Conservation (phyloP, 208 protist genomes). For the Trypanosomatidae sp. region DNA sequence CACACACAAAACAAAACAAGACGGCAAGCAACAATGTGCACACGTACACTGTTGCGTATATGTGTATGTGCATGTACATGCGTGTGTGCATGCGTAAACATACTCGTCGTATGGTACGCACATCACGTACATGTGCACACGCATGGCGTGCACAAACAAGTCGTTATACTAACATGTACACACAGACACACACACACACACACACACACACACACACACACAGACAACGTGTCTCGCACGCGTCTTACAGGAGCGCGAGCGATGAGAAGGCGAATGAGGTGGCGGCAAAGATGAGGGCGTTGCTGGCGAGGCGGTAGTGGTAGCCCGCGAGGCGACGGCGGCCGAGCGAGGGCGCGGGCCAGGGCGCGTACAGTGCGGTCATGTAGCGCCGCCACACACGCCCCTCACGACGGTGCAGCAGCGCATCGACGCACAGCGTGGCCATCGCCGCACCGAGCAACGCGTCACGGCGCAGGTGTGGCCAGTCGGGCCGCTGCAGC, state of each 20-base stretch:
- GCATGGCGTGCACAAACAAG: no score
- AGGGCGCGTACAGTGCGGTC: constrained; percentile 19
- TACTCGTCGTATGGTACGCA: no score
- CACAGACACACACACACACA: no score
- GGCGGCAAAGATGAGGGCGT: constrained; percentile 21
- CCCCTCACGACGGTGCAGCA: constrained; percentile 29
- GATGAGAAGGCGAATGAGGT: constrained; percentile 4
- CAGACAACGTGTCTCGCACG: no score
- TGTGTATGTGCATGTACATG: no score
- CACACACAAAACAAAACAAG: no score
- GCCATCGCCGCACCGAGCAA: constrained; percentile 39
- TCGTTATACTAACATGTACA: no score
- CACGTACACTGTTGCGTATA: no score
- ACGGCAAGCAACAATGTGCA: no score
- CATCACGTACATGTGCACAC: no score
- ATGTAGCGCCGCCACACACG: constrained; percentile 18
- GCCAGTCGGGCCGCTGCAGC: constrained; percentile 25
- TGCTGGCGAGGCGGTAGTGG: constrained; percentile 35
- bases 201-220: no score
- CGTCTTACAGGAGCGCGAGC: neutral
- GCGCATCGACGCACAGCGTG: constrained; percentile 19
- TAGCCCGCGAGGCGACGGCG: constrained; percentile 44
- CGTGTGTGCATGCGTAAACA: no score
- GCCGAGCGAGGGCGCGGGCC: constrained; percentile 27
- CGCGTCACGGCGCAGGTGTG: constrained; percentile 40